Base-by-base conservation (phyloP, 257 asterid species). In the Gentiana straminea region DNA sequence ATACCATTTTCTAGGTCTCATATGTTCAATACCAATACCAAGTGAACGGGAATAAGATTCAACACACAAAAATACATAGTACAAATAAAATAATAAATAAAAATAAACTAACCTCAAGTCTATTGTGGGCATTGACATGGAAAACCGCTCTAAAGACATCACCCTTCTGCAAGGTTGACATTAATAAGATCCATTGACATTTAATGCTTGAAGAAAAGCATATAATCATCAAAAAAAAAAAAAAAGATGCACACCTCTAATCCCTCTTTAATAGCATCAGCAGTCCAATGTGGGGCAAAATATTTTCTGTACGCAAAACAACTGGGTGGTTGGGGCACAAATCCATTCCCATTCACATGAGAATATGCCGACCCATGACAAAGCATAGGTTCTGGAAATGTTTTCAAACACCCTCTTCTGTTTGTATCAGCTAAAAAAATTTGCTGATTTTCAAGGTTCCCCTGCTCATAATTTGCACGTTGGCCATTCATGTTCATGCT, bases 71-170 rank as follows among this genome's bases (percentile, higher is more conserved):
- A 13, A 3, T 9, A 13, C 3, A 1, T 12, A 8, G 11, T 2
- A 24, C 32, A 3, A 8, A 54, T 7, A 38, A n/a, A 12, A 44
- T 24, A 24, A 24, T 24, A 24, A 24, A 24, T 24, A 24, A 24
- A 24, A 13, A 12, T 10, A 54, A 10, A 60, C 73, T 58, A 64
- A 91, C 98, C 98, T 91, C 96, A 48, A 77, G 69, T 72, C 72
- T 82, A 70, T 91, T 90, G 69, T 84, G 72, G 36, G 94, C 89
- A 81, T 84, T 91, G 68, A 86, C 96, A 64, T 74, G 84, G 74
- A 86, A 87, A 37, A 72, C 66, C 8, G 98, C 92, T 68, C 57
- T 81, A 73, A 84, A 75, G 54, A 79, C 60, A 47, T 68, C 79
- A 52, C 92, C 92, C 51, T 67, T 75, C 96, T 91, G 92, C 72